phyloP scores from a whole-genome alignment of 2,329 filamentous ascomycete genomes.

The Microcyclosporella mali region DNA sequence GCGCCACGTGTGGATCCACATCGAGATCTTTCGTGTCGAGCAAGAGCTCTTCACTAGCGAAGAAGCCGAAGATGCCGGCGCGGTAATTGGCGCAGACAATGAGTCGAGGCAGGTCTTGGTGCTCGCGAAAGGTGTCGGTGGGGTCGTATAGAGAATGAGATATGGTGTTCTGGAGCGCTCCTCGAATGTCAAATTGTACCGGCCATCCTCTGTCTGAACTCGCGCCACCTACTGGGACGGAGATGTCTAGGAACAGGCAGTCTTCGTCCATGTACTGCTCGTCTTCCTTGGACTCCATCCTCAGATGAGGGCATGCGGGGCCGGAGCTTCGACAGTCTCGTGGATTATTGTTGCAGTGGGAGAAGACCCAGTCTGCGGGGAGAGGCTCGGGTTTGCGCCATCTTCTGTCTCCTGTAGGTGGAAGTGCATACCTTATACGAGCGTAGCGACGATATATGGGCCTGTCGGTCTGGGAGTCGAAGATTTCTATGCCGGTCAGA shows the following conservation, averaged over 20 bases:
- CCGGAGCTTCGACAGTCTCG: slow-evolving; percentile 14
- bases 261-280: slow-evolving; percentile 14
- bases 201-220: slow-evolving; percentile 13
- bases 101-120: slow-evolving; percentile 16
- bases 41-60: slow-evolving; percentile 32
- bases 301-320: slow-evolving; percentile 14
- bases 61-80: slow-evolving; percentile 37
- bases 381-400: slow-evolving; percentile 17
- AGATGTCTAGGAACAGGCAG: slow-evolving; percentile 17
- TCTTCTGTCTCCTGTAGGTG: slow-evolving; percentile 12
- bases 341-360: slow-evolving; percentile 12
- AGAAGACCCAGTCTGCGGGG: slow-evolving; percentile 17
- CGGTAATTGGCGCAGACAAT: slow-evolving; percentile 32
- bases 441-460: slow-evolving; percentile 14
- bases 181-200: slow-evolving; percentile 11
- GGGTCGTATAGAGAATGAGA: slow-evolving; percentile 10
- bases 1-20: slow-evolving; percentile 6
- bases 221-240: slow-evolving; percentile 15
- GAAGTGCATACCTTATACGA: slow-evolving; percentile 15
- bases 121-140: slow-evolving; percentile 15
- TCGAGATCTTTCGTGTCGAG: slow-evolving; percentile 10
- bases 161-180: slow-evolving; percentile 13
- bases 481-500: slow-evolving; percentile 12
- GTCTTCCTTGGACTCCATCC: slow-evolving; percentile 4
- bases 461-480: slow-evolving; percentile 9